These are phyloP conservation scores for Alternaria consortialis DNA, from an alignment of 2,329 filamentous ascomycete genomes.

Conservation along the genomic window DNA sequence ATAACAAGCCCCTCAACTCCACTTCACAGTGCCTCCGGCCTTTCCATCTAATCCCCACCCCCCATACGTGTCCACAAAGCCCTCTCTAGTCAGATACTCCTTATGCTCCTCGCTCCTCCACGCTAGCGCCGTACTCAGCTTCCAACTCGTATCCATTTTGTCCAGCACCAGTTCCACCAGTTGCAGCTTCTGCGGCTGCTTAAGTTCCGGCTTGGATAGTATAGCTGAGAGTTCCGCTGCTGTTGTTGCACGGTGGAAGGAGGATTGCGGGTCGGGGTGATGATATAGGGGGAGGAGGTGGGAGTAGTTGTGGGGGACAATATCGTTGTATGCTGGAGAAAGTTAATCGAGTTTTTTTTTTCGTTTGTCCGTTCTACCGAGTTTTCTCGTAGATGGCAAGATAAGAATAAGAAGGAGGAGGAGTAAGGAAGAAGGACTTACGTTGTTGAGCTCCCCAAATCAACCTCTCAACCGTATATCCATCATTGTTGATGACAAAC, in stretches of 20 bases:
- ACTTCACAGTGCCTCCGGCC: constrained; percentile 34
- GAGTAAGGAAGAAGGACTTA: constrained; percentile 17
- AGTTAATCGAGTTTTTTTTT: constrained; percentile 5
- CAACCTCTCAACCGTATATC: constrained; percentile 59
- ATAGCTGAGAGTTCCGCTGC: constrained; percentile 52
- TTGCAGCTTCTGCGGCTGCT: constrained; percentile 46
- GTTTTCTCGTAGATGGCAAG: not conserved
- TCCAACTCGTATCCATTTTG: constrained; percentile 32
- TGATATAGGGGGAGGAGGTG: constrained; percentile 54
- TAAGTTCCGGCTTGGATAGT: constrained; percentile 41
- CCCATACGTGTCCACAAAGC: constrained; percentile 50
- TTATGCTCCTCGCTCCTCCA: constrained; percentile 46
- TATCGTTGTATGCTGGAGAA: constrained; percentile 50
- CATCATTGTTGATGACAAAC: constrained; percentile 58
- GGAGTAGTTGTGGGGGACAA: constrained; percentile 51
- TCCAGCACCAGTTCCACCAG: constrained; percentile 56
- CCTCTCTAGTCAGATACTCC: constrained; percentile 51
- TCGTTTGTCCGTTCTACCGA: no score
- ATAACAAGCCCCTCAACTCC: constrained; percentile 20
- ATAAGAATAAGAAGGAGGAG: not conserved
- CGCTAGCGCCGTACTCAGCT: constrained; percentile 53
- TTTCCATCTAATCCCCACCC: constrained; percentile 39
- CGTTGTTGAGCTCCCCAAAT: constrained; percentile 56
- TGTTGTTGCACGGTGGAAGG: constrained; percentile 50
- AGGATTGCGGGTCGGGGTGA: constrained; percentile 39